A percentile compares a stretch with the other conserved stretches of the same genome.
Conservation (phyloP, 805 yeast genomes). For the Yarrowia alimentaria region DNA sequence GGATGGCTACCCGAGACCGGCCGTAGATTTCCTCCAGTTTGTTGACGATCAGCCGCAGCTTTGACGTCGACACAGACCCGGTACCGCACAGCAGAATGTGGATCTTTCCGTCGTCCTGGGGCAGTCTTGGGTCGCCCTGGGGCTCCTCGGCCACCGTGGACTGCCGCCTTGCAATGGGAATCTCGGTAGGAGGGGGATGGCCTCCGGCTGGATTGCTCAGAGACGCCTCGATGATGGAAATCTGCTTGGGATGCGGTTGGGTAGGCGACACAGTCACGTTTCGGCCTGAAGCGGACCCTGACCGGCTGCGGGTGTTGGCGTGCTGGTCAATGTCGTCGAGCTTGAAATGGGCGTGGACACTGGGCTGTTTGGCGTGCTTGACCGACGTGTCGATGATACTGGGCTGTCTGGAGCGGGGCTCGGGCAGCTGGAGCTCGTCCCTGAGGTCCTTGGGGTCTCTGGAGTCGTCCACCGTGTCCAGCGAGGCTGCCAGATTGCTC, state of each 20-base stretch:
- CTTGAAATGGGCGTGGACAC: constrained; percentile 27
- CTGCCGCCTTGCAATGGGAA: constrained; percentile 26
- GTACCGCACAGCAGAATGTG: constrained; percentile 86
- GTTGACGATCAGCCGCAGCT: constrained; percentile 73
- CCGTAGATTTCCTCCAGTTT: constrained; percentile 81
- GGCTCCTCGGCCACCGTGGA: constrained; percentile 10
- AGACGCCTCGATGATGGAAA: constrained; percentile 4
- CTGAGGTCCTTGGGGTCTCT: background rate
- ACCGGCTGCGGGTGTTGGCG: constrained; percentile 26
- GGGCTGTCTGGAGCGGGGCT: constrained; percentile 17
- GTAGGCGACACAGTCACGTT: constrained; percentile 11
- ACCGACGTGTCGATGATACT: constrained; percentile 12
- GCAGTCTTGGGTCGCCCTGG: constrained; percentile 54
- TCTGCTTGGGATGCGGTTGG: constrained; percentile 4
- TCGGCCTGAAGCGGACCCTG: constrained; percentile 18
- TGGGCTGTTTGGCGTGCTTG: constrained; percentile 20
- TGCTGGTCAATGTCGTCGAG: constrained; percentile 25
- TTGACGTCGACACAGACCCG: constrained; percentile 81
- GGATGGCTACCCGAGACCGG: constrained; percentile 70
- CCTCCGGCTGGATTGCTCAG: constrained; percentile 13
- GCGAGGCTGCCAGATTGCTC: constrained; percentile 17
- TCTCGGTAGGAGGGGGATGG: constrained; percentile 19
- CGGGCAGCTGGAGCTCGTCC: background rate
- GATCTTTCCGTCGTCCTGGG: constrained; percentile 81
- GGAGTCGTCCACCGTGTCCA: constrained; percentile 11